phyloP scores from a whole-genome alignment of 2,329 filamentous ascomycete species.

The Tolypocladium ovalisporum region DNA sequence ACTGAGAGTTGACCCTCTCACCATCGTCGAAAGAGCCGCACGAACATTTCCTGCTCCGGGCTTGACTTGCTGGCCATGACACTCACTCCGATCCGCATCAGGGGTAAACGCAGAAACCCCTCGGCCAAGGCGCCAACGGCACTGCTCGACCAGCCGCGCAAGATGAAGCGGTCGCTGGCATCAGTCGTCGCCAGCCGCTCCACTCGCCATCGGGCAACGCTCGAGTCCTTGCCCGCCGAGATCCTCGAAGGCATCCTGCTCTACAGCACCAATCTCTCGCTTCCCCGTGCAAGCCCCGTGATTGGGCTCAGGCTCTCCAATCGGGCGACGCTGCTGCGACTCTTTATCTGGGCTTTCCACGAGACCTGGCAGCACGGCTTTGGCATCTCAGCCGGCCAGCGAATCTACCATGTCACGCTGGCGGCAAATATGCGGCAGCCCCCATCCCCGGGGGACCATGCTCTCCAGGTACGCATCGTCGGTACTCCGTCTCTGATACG shows the following conservation, averaged over 20 bases:
- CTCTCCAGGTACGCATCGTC: constrained; percentile 29
- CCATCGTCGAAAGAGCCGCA: neutral
- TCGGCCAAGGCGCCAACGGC: constrained; percentile 6
- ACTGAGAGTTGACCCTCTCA: neutral
- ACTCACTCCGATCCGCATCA: constrained; percentile 37
- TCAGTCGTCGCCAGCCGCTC: constrained; percentile 17
- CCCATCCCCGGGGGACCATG: constrained; percentile 22
- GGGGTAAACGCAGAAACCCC: constrained; percentile 29
- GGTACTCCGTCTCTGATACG: neutral
- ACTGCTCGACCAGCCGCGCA: constrained; percentile 7
- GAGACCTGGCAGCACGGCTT: constrained; percentile 28
- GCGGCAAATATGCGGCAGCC: constrained; percentile 1
- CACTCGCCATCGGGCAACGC: constrained; percentile 11
- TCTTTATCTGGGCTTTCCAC: constrained; percentile 24
- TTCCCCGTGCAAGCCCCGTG: constrained; percentile 31
- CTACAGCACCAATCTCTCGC: constrained; percentile 34
- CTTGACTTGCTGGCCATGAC: constrained; percentile 21
- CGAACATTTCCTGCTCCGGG: neutral
- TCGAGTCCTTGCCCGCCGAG: constrained; percentile 36
- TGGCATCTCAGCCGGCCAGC: constrained; percentile 12
- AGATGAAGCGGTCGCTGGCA: constrained; percentile 16
- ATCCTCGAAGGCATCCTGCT: constrained; percentile 42
- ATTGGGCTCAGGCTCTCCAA: constrained; percentile 36
- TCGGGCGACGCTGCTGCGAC: constrained; percentile 22
- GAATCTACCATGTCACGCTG: constrained; percentile 7